These are phyloP conservation scores for Fusarium sp. DNA, from an alignment of 2,329 filamentous ascomycete genomes.

Conservation along the genomic window DNA sequence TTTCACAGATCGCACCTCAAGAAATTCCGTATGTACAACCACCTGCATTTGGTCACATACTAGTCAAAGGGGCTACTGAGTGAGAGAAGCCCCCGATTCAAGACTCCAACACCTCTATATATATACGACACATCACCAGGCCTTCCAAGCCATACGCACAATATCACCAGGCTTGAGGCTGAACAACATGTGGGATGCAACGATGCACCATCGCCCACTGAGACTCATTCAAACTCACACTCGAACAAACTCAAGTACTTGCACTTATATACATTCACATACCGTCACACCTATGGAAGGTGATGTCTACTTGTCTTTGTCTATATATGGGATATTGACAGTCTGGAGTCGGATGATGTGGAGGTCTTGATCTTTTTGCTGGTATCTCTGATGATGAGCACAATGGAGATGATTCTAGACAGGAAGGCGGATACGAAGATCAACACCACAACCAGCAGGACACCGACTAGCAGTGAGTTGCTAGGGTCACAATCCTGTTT, in stretches of 20 bases:
- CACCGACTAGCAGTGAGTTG: too few relatives aligned
- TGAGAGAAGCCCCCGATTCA: neutral
- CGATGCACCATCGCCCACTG: neutral
- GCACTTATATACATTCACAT: too few relatives aligned
- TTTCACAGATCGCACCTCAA: neutral
- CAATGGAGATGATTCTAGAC: too few relatives aligned
- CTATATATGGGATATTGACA: neutral
- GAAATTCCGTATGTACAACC: neutral
- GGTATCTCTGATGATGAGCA: too few relatives aligned
- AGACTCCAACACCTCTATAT: neutral
- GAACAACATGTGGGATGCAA: neutral
- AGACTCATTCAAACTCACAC: neutral
- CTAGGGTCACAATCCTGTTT: too few relatives aligned
- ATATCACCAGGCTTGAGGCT: neutral
- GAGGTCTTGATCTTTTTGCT: too few relatives aligned
- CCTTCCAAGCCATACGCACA: neutral
- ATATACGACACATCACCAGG: neutral
- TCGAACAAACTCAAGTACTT: neutral
- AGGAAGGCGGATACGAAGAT: too few relatives aligned
- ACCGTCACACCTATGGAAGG: too few relatives aligned
- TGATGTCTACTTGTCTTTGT: neutral
- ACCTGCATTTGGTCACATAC: neutral
- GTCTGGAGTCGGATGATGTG: too few relatives aligned
- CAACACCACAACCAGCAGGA: too few relatives aligned
- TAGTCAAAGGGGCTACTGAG: neutral